Evolutionary conservation across 2,329 filamentous ascomycete species (phyloP).

Genomic region (Fusarium sp.): DNA sequence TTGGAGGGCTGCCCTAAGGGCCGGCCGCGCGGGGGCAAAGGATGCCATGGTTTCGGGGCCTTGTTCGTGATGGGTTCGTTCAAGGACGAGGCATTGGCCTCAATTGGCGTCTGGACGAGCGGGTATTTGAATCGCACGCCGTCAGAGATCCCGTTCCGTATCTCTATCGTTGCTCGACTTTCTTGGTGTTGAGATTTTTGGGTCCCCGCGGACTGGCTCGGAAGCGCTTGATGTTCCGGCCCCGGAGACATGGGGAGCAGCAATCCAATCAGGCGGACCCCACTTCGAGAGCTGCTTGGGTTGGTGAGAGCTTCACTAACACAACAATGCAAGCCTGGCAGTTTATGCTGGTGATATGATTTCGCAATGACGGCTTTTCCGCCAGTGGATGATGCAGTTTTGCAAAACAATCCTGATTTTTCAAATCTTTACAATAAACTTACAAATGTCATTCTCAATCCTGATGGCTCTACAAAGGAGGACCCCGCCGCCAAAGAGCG

Average conservation of each 20-base stretch:
- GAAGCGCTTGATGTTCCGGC: conserved; percentile 41
- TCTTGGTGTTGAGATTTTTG: conserved; percentile 41
- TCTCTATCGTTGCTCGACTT: conserved; percentile 4
- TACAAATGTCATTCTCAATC: conserved; percentile 61
- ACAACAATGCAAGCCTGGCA: not conserved
- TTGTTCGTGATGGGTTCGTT: not conserved
- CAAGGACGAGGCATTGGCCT: conserved; percentile 38
- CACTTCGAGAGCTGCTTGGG: conserved; percentile 33
- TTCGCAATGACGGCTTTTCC: conserved; percentile 59
- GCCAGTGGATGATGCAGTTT: conserved; percentile 61
- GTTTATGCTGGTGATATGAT: conserved; percentile 4
- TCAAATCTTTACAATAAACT: conserved; percentile 64
- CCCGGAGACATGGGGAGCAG: conserved; percentile 17
- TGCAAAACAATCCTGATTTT: conserved; percentile 66
- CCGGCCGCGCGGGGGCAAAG: conserved; percentile 36
- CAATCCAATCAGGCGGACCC: conserved; percentile 48
- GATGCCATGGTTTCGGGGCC: conserved; percentile 33
- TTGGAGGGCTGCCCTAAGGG: conserved; percentile 28
- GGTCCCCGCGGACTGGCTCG: conserved; percentile 22
- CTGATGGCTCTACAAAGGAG: conserved; percentile 65
- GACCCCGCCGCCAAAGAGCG: conserved; percentile 60
- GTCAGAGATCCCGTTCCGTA: conserved; percentile 18
- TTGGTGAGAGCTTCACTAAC: conserved; percentile 12
- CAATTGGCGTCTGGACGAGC: conserved; percentile 29
- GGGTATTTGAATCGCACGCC: conserved; percentile 21